phyloP scores from a whole-genome alignment of 352 stramenopile species.

The Phytophthora sp. region DNA sequence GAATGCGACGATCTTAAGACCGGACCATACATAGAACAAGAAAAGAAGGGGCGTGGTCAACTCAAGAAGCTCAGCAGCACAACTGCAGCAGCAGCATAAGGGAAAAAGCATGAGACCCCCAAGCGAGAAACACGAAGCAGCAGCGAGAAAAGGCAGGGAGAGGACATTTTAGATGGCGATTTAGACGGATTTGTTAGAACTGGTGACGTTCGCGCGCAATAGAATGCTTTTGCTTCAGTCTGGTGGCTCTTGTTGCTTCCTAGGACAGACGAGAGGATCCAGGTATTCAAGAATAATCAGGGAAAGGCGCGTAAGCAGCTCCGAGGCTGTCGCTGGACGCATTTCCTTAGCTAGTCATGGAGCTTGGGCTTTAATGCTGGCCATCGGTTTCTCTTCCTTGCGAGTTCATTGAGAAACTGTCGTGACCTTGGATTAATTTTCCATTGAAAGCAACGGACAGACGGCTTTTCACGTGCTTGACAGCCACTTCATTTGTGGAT shows the following conservation, averaged over 20 bases:
- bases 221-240: slow-evolving; percentile 51
- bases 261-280: too few species aligned
- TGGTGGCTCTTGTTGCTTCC: neutral
- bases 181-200: slow-evolving; percentile 62
- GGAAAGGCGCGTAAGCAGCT: too few species aligned
- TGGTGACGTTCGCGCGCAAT: slow-evolving; percentile 51
- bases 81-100: slow-evolving; percentile 23
- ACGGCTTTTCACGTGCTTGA: slow-evolving; percentile 22
- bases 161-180: slow-evolving; percentile 51
- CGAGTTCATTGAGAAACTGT: slow-evolving; percentile 34
- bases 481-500: slow-evolving; percentile 26
- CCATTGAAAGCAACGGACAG: slow-evolving; percentile 33
- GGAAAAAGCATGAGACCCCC: slow-evolving; percentile 10
- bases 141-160: slow-evolving; percentile 36
- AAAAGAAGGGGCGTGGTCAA: slow-evolving; percentile 22
- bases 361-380: neutral
- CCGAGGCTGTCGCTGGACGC: too few species aligned
- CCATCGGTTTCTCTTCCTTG: slow-evolving; percentile 5
- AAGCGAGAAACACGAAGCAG: slow-evolving; percentile 34
- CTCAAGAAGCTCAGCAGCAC: slow-evolving; percentile 2
- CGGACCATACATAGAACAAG: slow-evolving; percentile 40
- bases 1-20: slow-evolving; percentile 33
- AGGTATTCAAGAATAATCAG: too few species aligned
- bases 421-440: slow-evolving; percentile 24
- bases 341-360: neutral